Base-by-base conservation (phyloP, 192 early-diverging fungal species). In the Chytriomyces sp. region DNA sequence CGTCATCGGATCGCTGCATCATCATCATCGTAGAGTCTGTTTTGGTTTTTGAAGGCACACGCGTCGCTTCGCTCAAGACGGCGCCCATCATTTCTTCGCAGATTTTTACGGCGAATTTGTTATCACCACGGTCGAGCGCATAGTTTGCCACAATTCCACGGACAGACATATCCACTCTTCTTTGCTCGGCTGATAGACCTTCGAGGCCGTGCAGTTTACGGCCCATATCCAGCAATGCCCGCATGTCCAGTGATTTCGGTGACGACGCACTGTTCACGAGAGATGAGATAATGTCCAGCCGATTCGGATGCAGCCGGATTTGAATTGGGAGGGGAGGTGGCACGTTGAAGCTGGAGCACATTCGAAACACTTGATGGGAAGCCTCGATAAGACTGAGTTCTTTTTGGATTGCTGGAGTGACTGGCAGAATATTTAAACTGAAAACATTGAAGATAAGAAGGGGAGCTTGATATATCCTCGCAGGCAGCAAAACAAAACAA, bases 381-480 rank as follows among this genome's bases (percentile, higher is more conserved):
- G 91, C 93, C 64, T 94, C 89, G 23, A 94, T 92, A 23, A 93
- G 80, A 63, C 90, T 85, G 59, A 90, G 76, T 78, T 93, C 91
- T 9, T 67, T 69, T 46, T 86, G 80, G 28, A 91, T 86, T 4
- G 67, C 72, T 9, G 86, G 82, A 9, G 92, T 86, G 43, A 82
- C 69, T 53, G 91, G 89, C 1, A 92, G 64, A 3, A 93, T 84
- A 47, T 89, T 79, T 7, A 94, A 77, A 72, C 91, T 93, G 74
- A 43, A 43, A 35, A 60, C 9, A 10, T 26, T 26, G 11, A 6
- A 28, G 13, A 57, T 71, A 20, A 45, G 35, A 35, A 35, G 3
- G 53, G 50, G 16, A 2, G 53, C 5, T 57, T 35, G 35, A 35
- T 28, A 79, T 50, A 67, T 16, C 23, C 59, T n/a, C 9, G 48